Base-by-base conservation (phyloP, 768 basidiomycete species). In the Coprinopsis sp. region DNA sequence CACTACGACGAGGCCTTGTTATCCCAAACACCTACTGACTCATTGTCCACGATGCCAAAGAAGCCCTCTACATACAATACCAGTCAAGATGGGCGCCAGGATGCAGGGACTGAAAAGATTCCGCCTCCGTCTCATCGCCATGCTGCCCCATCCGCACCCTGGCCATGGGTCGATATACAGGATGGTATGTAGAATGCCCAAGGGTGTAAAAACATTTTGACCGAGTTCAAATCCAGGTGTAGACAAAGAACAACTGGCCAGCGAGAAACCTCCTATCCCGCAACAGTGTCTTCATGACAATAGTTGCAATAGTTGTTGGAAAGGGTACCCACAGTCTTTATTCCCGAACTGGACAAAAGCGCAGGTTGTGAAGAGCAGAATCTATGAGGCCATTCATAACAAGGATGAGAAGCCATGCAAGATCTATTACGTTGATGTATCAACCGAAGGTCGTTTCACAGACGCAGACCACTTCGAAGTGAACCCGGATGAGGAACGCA, bases 261-360 rank as follows among this genome's bases (percentile, higher is more conserved):
- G 46, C 19, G 55, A 60, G 16, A 37, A 58, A 6, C 64, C 67
- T 2, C 66, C 71, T 3, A 64, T 71, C 8, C 69, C 71, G 1
- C 50, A 53, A 6, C 55, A 57, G 18, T 75, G 72, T 49, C 58
- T 66, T 37, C 73, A 72, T 41, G 49, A 45, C 13, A 42, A 48
- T 28, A n/a, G n/a, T n/a, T 74, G 73, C 48, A 47, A 58, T 14
- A 62, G 61, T 6, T 74, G 72, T 50, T 74, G 69, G 68, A 62
- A 33, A 43, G 59, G 58, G 0, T 76, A 74, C 47, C 73, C 73
- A 4, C 68, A 73, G 37, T 72, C 72, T 6, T 61, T 61, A 28
- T 82, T 77, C 51, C 78, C 76, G 13, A 81, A 79, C 47, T 80
- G 81, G 81, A 79, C 77, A 0, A 51, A 57, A 7, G 55, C 55